Conservation (phyloP, 768 basidiomycete genomes). For the Termitomyces sp. region DNA sequence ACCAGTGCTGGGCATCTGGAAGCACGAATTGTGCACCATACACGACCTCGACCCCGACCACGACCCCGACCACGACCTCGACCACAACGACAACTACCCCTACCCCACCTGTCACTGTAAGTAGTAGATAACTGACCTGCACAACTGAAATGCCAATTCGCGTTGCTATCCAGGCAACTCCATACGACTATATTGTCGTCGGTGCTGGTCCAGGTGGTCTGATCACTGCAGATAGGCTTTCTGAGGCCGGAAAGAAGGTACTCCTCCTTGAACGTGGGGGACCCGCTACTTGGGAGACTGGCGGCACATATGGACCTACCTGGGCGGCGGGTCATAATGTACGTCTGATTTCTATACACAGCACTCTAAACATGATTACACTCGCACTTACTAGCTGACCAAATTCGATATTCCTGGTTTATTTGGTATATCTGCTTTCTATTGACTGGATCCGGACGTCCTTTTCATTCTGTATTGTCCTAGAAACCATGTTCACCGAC, state of each 20-base stretch:
- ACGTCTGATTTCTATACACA: constrained; percentile 5
- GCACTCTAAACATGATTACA: background rate
- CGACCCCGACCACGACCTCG: constrained; percentile 28
- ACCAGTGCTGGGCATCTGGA: constrained; percentile 45
- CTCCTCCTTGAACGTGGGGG: constrained; percentile 60
- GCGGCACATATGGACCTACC: constrained; percentile 47
- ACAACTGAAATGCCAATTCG: background rate
- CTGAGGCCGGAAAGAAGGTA: constrained; percentile 59
- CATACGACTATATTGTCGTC: constrained; percentile 51
- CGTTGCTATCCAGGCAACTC: constrained; percentile 25
- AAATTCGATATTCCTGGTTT: constrained; percentile 63
- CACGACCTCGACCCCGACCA: constrained; percentile 23
- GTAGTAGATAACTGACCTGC: background rate
- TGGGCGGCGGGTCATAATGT: constrained; percentile 46
- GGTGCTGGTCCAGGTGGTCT: constrained; percentile 57
- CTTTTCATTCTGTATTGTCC: background rate
- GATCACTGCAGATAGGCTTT: constrained; percentile 52
- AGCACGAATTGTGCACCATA: constrained; percentile 30
- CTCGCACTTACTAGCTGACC: constrained; percentile 36
- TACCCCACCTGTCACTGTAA: constrained; percentile 22
- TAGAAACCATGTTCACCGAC: constrained; percentile 59
- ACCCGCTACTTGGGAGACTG: constrained; percentile 52
- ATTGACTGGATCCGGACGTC: too few relatives aligned
- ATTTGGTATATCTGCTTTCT: constrained; percentile 28
- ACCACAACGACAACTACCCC: constrained; percentile 26